Evolutionary conservation across 495 filamentous ascomycete genomes (phyloP), one percentile per base, ranked within the genome.

Genomic region (Hapsidospora chrysogenum): DNA sequence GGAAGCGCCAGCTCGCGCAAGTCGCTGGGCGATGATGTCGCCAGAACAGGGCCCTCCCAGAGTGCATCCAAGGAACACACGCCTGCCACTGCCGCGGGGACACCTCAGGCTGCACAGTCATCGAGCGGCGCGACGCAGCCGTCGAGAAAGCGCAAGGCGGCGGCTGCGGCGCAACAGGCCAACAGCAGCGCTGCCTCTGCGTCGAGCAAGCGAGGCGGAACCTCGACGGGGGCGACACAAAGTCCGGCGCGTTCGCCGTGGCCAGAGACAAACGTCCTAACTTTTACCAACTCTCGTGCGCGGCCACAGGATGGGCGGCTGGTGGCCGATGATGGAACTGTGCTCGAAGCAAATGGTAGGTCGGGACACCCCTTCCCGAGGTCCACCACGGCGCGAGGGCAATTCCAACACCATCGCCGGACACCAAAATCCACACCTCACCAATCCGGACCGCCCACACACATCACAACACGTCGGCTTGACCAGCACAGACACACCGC

Each of bases 271-370:
- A 94, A 89, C 52, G 80, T 99, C 75, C 66, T 93, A 49, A 80
- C 66, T 31, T 99, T 96, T 55, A 78, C 85, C 32, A 69, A 64
- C 34, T 70, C 65, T 33, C 70, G 68, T 32, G 74, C 74, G 17
- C 63, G 63, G 38, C 64, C 92, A 23, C 76, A 77, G 40, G 66
- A 92, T 48, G 83, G 80, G 9, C 77, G 78, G 57, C 64, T 97
- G 46, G 67, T 72, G 36, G 82, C 89, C 16, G 92, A 96, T 51
- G 85, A 96, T 60, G 89, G 92, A 36, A 92, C 82, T 9, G 67
- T 75, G 17, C 64, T 92, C 27, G 66, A 66, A 27, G 61, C 85
- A 29, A 89, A 99, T 63, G 89, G 92, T 95, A 68, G 55, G 81
- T 68, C 22, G 22, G 13, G 23, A 11, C n/a, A n/a, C n/a, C n/a